Conservation (phyloP, 2,329 filamentous ascomycete genomes). For the Dactylellina leptospora region DNA sequence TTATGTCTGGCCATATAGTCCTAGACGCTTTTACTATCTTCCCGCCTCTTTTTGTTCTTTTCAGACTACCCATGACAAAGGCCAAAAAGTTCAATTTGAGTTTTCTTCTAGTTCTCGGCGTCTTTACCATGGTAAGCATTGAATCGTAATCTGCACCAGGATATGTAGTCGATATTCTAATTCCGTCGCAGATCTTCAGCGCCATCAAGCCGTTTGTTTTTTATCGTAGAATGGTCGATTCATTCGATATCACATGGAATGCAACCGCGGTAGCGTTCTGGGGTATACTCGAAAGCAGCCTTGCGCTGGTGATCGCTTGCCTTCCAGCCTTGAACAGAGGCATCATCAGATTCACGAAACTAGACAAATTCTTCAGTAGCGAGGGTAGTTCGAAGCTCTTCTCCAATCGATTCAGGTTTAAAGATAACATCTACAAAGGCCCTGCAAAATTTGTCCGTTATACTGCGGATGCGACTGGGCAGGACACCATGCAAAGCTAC, state of each 20-base stretch:
- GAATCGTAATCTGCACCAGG: neutral
- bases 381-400: slow-evolving; percentile 17
- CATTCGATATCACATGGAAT: slow-evolving; percentile 48
- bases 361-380: slow-evolving; percentile 30
- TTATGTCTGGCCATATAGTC: slow-evolving; percentile 40
- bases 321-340: slow-evolving; percentile 38
- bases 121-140: slow-evolving; percentile 24
- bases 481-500: slow-evolving; percentile 37
- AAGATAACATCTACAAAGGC: slow-evolving; percentile 44
- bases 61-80: slow-evolving; percentile 22
- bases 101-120: slow-evolving; percentile 29
- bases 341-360: slow-evolving; percentile 20
- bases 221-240: slow-evolving; percentile 36
- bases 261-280: slow-evolving; percentile 36
- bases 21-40: slow-evolving; percentile 41
- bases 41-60: slow-evolving; percentile 35
- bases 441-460: slow-evolving; percentile 38
- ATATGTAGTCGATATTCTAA: neutral
- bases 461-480: slow-evolving; percentile 36
- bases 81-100: slow-evolving; percentile 43
- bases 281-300: slow-evolving; percentile 44
- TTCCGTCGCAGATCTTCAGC: slow-evolving; percentile 23
- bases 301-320: slow-evolving; percentile 28
- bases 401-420: slow-evolving; percentile 25
- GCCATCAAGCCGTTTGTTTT: slow-evolving; percentile 35